Base-by-base conservation (phyloP, 1,284 basidiomycete genomes). In the Ceratobasidium papillatum region DNA sequence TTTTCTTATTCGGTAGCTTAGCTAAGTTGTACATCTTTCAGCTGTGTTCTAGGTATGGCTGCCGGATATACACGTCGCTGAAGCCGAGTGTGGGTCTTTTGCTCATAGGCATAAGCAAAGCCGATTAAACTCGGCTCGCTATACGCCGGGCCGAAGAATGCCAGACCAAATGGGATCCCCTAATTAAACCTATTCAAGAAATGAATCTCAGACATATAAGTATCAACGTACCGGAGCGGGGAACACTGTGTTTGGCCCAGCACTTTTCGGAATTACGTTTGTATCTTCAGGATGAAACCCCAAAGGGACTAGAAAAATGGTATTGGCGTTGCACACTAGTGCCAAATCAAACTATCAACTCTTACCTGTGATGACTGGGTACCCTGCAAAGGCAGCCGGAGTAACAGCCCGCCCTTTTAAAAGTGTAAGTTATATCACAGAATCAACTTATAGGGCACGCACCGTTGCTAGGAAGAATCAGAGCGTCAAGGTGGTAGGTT, bases 101-200 rank as follows among this genome's bases (percentile, higher is more conserved):
- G 89, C 78, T 92, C 90, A 78, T 89, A 91, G 0, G 90, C 89
- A 80, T 86, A 90, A 7, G 86, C 90, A 74, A 87, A 86, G 0
- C 86, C 83, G 68, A 92, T 83, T 36, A 91, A 82, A 38, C 86
- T 80, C 74, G 87, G 88, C 75, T 91, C 90, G 71, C 85, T 87
- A 80, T 86, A 91, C 2, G 89, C 89, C 0, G 87, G 88, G 3
- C 89, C 88, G 19, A 90, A 78, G 81, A 91, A 91, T 0, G 87
- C 86, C 1, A 92, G 80, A 0, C 90, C 90, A 63, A 91, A 87
- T 0, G 90, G 90, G 5, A 88, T 83, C 12, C 88, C 87, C 25
- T 76, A 49, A 8, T 14, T 2, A 4, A 38, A n/a, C n/a, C n/a
- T 22, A 8, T 32, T 17, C 4, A 9, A 8, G 45, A 5, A 25